These are phyloP conservation scores for Capronia americana DNA, from an alignment of 2,329 filamentous ascomycete species.

Conservation along the genomic window DNA sequence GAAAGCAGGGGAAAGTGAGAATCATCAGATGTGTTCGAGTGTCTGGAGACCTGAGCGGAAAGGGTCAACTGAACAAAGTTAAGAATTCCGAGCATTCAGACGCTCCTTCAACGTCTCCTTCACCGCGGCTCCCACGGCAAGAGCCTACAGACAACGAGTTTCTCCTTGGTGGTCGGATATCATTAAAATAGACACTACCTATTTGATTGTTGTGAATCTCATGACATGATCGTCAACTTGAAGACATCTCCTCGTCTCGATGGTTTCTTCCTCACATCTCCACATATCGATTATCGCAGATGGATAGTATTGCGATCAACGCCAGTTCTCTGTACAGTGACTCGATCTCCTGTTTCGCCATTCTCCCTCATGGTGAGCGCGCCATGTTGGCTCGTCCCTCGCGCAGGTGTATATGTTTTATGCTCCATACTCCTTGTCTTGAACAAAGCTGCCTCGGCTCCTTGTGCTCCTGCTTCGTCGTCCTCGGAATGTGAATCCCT, in stretches of 20 bases:
- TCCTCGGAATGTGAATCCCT: constrained; percentile 29
- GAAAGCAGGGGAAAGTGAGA: background rate
- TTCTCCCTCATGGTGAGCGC: background rate
- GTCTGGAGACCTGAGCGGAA: background rate
- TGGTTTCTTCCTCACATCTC: constrained; percentile 13
- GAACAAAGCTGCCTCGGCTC: constrained; percentile 42
- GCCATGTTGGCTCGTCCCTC: background rate
- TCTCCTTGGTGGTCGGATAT: constrained; percentile 2
- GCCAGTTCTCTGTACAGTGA: constrained; percentile 19
- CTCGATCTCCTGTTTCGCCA: background rate
- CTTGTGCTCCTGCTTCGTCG: constrained; percentile 38
- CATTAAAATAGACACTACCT: constrained; percentile 33
- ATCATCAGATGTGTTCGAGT: background rate
- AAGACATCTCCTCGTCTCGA: constrained; percentile 21
- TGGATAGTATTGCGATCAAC: background rate
- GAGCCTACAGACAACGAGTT: background rate
- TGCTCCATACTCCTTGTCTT: constrained; percentile 41
- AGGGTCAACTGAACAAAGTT: background rate
- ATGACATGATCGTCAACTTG: constrained; percentile 25
- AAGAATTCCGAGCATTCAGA: background rate
- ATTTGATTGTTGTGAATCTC: constrained; percentile 14
- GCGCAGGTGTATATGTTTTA: constrained; percentile 7
- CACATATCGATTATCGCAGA: background rate
- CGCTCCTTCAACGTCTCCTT: background rate
- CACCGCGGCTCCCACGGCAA: background rate